Base-by-base conservation (phyloP, 2,329 filamentous ascomycete species). In the Fonsecaea pugnacius region DNA sequence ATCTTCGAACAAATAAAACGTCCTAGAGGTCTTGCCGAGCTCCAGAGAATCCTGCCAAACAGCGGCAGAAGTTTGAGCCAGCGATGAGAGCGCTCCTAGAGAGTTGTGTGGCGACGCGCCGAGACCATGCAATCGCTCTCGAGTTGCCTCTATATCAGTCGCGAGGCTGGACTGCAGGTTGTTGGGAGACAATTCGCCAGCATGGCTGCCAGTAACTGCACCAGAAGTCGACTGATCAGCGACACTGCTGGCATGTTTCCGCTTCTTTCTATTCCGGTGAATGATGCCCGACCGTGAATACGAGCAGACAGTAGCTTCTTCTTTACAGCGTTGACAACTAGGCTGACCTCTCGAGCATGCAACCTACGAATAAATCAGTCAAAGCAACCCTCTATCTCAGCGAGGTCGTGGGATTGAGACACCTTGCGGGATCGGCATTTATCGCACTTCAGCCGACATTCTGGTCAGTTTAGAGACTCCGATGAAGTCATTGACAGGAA, bases 341-440 rank as follows among this genome's bases (percentile, higher is more conserved):
- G n/a, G n/a, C 6, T 18, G 40, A 2, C 18, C n/a, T 8, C 40
- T n/a, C 3, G 40, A 46, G n/a, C 40, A 46, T 4, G 40, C 40
- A 21, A 46, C 40, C 40, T 46, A 21, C 40, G 21, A 10, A 46
- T 9, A 21, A 6, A 46, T 9, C 21, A 9, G 40, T 46, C 18
- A 46, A 21, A 21, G 40, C 40, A 2, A 5, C 21, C 40, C n/a
- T 46, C n/a, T 7, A 18, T 4, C 4, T 21, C 40, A 2, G 8
- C 7, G 21, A 46, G 8, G 8, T 3, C n/a, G n/a, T 46, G 3
- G 40, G n/a, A 21, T 46, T 9, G n/a, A 46, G n/a, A 21, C 21
- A 46, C 40, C 40, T 46, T 46, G 40, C 40, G 40, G n/a, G 40
- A 46, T 46, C 40, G 40, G 40, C 40, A 46, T 12, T 18, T 21